A percentile compares a stretch with the other conserved stretches of the same genome.
Conservation (phyloP, 108 stramenopile species). For the Nitzschia inconspicua region DNA sequence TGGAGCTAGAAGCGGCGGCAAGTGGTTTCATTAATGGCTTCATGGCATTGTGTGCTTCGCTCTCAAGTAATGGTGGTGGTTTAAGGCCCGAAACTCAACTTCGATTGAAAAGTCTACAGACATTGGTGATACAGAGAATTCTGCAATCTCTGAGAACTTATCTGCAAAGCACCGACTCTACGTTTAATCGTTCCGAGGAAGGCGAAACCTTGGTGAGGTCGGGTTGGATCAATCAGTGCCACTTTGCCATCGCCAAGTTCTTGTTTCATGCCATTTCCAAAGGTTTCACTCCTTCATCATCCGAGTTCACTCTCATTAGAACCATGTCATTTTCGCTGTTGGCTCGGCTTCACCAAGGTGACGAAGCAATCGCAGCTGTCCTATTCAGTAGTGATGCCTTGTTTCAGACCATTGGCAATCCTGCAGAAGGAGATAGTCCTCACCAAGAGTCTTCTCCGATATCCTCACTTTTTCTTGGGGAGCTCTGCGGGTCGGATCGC, state of each 20-base stretch:
- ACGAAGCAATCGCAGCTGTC: constrained; percentile 60
- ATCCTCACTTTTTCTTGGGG: constrained; percentile 37
- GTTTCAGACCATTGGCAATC: constrained; percentile 26
- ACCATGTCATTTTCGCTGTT: constrained; percentile 53
- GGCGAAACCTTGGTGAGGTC: constrained; percentile 19
- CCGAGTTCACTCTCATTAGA: constrained; percentile 23
- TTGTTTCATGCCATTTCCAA: constrained; percentile 28
- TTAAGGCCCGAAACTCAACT: not conserved
- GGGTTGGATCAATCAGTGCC: constrained; percentile 56
- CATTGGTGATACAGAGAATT: too few species aligned
- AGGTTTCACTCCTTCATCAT: constrained; percentile 7
- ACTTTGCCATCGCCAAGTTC: constrained; percentile 53
- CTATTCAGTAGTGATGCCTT: constrained; percentile 51
- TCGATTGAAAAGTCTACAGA: not conserved
- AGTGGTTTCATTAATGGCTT: not conserved
- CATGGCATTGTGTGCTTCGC: not conserved
- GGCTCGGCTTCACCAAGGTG: constrained; percentile 55
- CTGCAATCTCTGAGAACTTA: too few species aligned
- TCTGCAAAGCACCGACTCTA: not conserved
- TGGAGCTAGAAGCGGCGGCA: not conserved
- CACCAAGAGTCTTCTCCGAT: not conserved
- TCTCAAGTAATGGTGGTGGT: not conserved
- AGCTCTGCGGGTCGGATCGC: constrained; percentile 26
- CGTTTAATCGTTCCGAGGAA: not conserved
- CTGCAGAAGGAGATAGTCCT: not conserved